Evolutionary conservation across 805 yeast species (phyloP).

Genomic region (Saccharomycopsis selenospora): DNA sequence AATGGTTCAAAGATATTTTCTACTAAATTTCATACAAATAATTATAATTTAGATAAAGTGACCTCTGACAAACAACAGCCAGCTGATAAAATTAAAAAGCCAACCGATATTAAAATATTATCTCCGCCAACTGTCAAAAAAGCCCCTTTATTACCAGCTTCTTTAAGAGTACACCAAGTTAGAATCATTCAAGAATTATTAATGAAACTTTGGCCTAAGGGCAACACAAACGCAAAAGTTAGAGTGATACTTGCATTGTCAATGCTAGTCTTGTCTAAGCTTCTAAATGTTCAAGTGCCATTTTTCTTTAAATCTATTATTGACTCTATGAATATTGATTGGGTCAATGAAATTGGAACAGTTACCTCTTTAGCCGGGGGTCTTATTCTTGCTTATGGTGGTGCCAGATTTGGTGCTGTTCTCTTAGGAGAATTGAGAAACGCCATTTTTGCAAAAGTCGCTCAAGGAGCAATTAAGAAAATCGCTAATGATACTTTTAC

Average conservation of each 20-base stretch:
- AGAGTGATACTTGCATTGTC: conserved; percentile 73
- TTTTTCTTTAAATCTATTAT: conserved; percentile 84
- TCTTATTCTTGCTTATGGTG: conserved; percentile 78
- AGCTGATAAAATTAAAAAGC: neutral
- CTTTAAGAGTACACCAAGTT: conserved; percentile 32
- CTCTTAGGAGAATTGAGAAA: conserved; percentile 90
- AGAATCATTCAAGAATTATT: conserved; percentile 56
- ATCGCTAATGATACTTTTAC: conserved; percentile 84
- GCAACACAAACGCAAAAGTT: conserved; percentile 54
- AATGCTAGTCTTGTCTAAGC: conserved; percentile 69
- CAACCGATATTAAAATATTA: neutral
- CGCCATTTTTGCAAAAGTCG: conserved; percentile 92
- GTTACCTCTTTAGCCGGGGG: conserved; percentile 61
- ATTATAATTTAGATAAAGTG: neutral
- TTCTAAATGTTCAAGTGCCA: conserved; percentile 92
- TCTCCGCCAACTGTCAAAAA: neutral
- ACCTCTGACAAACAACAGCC: neutral
- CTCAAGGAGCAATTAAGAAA: conserved; percentile 85
- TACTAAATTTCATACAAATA: conserved; percentile 6
- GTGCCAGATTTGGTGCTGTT: conserved; percentile 90
- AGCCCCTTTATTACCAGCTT: neutral
- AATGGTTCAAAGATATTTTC: conserved; percentile 2
- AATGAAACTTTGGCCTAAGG: conserved; percentile 75
- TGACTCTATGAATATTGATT: conserved; percentile 89
- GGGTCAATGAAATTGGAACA: conserved; percentile 59